Conservation (phyloP, 164 flowering plant species). For the Aristolochia fimbriata region DNA sequence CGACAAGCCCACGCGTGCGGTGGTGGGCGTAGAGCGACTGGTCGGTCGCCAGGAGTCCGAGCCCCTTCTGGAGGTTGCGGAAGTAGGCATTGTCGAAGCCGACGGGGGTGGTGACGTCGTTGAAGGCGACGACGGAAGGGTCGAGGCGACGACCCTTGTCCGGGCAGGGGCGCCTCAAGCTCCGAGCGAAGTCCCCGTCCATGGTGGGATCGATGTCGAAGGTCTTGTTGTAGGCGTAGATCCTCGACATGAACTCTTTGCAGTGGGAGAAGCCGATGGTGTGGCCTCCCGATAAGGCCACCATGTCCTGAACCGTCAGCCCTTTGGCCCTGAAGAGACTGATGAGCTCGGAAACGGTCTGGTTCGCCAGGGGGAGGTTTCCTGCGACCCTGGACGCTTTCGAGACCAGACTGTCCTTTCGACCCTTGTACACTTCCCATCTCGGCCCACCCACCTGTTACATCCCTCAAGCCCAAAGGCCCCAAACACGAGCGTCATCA, state of each 20-base stretch:
- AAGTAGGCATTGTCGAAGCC: constrained; percentile 62
- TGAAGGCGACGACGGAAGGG: constrained; percentile 54
- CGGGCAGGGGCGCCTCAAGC: constrained; percentile 35
- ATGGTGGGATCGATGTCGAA: constrained; percentile 27
- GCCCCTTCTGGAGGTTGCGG: constrained; percentile 47
- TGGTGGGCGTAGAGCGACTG: constrained; percentile 31
- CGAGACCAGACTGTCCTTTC: constrained; percentile 42
- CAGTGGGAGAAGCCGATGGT: constrained; percentile 80
- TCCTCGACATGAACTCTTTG: constrained; percentile 36
- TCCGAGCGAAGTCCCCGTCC: constrained; percentile 37
- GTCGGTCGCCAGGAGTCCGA: constrained; percentile 56
- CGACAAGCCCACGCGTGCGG: constrained; percentile 34
- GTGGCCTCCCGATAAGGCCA: constrained; percentile 67
- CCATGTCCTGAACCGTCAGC: constrained; percentile 46
- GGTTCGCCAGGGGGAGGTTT: constrained; percentile 37
- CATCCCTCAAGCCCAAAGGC: too few species aligned
- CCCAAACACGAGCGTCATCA: too few species aligned
- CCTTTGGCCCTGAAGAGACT: constrained; percentile 28
- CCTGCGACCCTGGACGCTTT: constrained; percentile 25
- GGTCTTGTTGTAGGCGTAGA: constrained; percentile 29
- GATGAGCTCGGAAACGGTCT: constrained; percentile 29
- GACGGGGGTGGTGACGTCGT: constrained; percentile 60
- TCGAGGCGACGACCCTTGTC: constrained; percentile 20
- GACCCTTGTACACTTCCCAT: constrained; percentile 46
- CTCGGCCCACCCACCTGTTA: constrained; percentile 54